These are phyloP conservation scores for Russula vinacea DNA, from an alignment of 768 basidiomycete species.

Conservation along the genomic window DNA sequence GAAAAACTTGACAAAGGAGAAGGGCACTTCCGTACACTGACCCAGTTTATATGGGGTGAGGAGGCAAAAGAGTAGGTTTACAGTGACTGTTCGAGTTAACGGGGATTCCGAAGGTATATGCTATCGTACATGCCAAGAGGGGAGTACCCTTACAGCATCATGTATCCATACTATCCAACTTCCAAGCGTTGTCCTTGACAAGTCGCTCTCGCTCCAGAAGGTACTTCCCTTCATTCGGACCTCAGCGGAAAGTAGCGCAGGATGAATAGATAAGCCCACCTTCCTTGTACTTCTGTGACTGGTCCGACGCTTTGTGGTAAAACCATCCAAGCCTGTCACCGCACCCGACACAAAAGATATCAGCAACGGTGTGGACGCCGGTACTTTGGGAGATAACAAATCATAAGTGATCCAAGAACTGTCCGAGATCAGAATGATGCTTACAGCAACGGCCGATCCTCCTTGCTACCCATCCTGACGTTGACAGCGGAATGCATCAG, in stretches of 20 bases:
- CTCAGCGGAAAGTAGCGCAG: neutral
- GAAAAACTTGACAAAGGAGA: conserved; percentile 40
- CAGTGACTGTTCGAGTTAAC: neutral
- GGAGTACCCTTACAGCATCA: conserved; percentile 22
- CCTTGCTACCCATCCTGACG: conserved; percentile 65
- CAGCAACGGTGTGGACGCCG: conserved; percentile 77
- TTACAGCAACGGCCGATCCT: conserved; percentile 73
- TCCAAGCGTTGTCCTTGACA: conserved; percentile 81
- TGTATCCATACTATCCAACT: conserved; percentile 54
- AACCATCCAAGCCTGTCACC: conserved; percentile 79
- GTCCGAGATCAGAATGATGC: conserved; percentile 3
- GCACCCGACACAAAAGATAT: conserved; percentile 76
- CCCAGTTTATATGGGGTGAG: conserved; percentile 36
- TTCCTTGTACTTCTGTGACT: conserved; percentile 83
- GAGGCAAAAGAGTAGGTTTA: neutral
- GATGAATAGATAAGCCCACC: conserved; percentile 41
- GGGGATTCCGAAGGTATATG: neutral
- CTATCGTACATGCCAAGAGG: neutral
- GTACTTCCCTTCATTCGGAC: conserved; percentile 61
- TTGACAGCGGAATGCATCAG: conserved; percentile 77
- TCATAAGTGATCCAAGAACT: no score
- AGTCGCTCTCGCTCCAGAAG: conserved; percentile 76
- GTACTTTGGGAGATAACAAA: conserved; percentile 46
- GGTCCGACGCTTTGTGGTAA: conserved; percentile 75
- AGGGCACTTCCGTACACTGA: conserved; percentile 34